Evolutionary conservation across 2,329 filamentous ascomycete species (phyloP), one percentile per base, ranked within the genome.

Genomic region (Nectriaceae sp.): DNA sequence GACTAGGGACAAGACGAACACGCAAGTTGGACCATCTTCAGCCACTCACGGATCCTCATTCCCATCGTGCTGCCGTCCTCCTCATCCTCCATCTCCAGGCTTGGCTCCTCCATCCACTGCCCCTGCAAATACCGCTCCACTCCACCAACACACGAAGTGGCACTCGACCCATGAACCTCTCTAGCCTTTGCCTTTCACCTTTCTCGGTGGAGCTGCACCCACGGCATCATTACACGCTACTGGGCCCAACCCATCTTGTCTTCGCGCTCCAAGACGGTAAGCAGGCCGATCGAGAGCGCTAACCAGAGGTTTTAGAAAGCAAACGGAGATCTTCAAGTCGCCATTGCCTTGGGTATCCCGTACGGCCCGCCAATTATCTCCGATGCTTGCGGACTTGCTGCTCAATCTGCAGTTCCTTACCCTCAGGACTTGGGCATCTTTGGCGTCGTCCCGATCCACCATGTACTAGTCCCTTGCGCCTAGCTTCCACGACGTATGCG

Each of bases 241-340:
- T 45, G 21, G 43, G 50, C 26, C 26, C 35, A 47, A 33, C 24
- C 6, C 24, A 29, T 29, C 56, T 62, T 62, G 55, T 57, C 55
- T 61, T 56, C 44, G 49, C 53, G 56, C 59, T 60, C 60, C 49
- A 51, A 44, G 46, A 46, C 44, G 52, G 49, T 61, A 57, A 57
- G 53, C 56, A 42, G 42, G 55, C 49, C 55, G 59, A 62, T 62
- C 59, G 52, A 53, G 50, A 42, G 47, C 44, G 37, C 52, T 56
- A 55, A 21, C 20, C 37, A 39, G 37, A 39, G 37, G n/a, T 18
- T 39, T 39, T 21, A 13, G 37, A 5, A n/a, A 21, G 37, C 37
- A 11, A 21, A n/a, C 33, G 8, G 18, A 39, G 37, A 39, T 39
- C 37, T 39, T 36, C 33, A n/a, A n/a, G 33, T 13, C 6, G 24